Percentiles rank a stretch among this genome's conserved stretches.
Conservation (phyloP, 495 filamentous ascomycete species). For the Acidiella bohemica region DNA sequence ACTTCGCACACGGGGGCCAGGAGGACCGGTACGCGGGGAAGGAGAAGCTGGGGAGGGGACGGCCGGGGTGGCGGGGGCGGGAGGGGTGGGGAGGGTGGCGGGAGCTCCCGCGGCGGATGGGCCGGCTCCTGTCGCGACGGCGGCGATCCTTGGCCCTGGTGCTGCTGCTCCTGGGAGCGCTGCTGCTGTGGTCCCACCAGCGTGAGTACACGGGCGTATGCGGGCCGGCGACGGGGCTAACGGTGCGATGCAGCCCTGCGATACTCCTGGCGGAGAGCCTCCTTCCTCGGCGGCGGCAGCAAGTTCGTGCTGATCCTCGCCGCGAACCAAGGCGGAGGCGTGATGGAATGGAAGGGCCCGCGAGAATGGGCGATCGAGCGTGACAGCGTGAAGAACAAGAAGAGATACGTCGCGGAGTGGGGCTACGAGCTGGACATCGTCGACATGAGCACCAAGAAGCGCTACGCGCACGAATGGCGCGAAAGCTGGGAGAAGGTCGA, state of each 20-base stretch:
- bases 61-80: slow-evolving; percentile 15
- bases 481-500: slow-evolving; percentile 99
- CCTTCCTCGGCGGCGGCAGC: slow-evolving; percentile 60
- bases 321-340: slow-evolving; percentile 87
- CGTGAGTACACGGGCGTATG: too few relatives aligned
- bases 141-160: slow-evolving; percentile 48
- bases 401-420: slow-evolving; percentile 73
- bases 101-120: slow-evolving; percentile 24
- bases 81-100: slow-evolving; percentile 19
- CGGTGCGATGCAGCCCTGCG: slow-evolving; percentile 32
- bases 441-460: slow-evolving; percentile 96
- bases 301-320: slow-evolving; percentile 91
- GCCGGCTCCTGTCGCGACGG: slow-evolving; percentile 35
- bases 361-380: slow-evolving; percentile 97
- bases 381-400: slow-evolving; percentile 90
- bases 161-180: slow-evolving; percentile 45
- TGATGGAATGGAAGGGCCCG: slow-evolving; percentile 98
- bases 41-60: slow-evolving; percentile 52
- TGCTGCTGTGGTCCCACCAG: slow-evolving; percentile 53
- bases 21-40: slow-evolving; percentile 50
- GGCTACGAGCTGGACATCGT: slow-evolving; percentile 93
- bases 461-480: slow-evolving; percentile 97
- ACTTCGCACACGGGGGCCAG: slow-evolving; percentile 39
- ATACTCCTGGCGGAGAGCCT: slow-evolving; percentile 40
- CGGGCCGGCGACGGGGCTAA: too few relatives aligned